phyloP scores from a whole-genome alignment of 805 yeast genomes.

The Sungouiella blattae region DNA sequence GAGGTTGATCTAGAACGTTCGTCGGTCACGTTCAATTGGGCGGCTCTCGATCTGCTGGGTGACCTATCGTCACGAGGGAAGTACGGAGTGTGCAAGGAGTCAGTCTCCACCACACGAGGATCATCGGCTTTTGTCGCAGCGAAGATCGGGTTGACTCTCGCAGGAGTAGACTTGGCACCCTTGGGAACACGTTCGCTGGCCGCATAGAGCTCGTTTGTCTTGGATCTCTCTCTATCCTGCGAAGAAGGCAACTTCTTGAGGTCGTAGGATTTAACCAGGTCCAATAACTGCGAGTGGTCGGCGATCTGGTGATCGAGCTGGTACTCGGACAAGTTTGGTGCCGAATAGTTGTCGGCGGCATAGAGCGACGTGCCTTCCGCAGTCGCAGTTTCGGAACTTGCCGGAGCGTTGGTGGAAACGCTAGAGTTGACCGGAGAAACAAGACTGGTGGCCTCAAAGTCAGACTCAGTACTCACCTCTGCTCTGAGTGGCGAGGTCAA shows the following conservation, averaged over 20 bases:
- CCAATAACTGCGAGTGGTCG: constrained; percentile 33
- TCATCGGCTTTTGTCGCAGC: constrained; percentile 7
- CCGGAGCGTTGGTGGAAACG: neutral
- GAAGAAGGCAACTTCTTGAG: constrained; percentile 21
- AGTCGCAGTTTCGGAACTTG: too few relatives aligned
- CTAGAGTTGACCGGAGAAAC: constrained; percentile 2
- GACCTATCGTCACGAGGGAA: constrained; percentile 15
- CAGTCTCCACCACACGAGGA: constrained; percentile 12
- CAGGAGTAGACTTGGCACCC: constrained; percentile 5
- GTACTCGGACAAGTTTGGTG: constrained; percentile 44
- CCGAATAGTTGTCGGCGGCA: constrained; percentile 28
- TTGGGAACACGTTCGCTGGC: constrained; percentile 5
- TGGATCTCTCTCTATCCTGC: constrained; percentile 13
- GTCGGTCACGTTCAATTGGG: constrained; percentile 8
- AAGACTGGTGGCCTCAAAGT: neutral
- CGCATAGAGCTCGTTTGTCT: constrained; percentile 9
- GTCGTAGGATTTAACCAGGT: constrained; percentile 34
- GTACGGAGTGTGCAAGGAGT: constrained; percentile 18
- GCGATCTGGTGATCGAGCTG: constrained; percentile 39
- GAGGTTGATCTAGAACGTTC: constrained; percentile 18
- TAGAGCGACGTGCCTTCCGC: constrained; percentile 8
- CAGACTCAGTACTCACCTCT: neutral
- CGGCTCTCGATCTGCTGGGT: constrained; percentile 30
- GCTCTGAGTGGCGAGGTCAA: neutral
- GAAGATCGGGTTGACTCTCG: constrained; percentile 10